Percentiles rank a stretch among this genome's conserved stretches.
phyloP scores from a whole-genome alignment of 2,329 filamentous ascomycete species.

The Penicillium hesseltinei region DNA sequence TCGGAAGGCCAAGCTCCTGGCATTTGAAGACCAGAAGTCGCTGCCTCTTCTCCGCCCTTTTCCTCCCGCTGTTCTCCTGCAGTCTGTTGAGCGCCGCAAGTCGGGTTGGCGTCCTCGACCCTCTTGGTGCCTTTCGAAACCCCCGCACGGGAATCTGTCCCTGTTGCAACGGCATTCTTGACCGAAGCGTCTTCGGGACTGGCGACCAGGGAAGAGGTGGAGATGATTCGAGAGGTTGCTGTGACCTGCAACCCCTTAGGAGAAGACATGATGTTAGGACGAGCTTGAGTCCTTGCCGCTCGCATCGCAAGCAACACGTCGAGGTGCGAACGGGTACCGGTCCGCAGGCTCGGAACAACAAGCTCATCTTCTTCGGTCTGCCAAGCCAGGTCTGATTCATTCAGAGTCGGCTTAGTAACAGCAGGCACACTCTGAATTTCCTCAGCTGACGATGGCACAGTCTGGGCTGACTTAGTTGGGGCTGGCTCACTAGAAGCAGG shows the following conservation, averaged over 20 bases:
- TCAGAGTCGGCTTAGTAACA: neutral
- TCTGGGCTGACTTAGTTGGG: neutral
- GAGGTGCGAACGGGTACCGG: neutral
- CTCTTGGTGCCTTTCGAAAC: conserved; percentile 3
- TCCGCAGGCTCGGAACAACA: neutral
- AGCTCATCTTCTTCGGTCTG: neutral
- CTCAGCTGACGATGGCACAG: neutral
- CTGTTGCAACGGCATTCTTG: conserved; percentile 1
- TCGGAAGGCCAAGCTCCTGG: neutral
- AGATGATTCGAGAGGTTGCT: neutral
- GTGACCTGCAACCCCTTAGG: neutral
- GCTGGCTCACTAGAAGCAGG: conserved; percentile 1
- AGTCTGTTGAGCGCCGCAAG: neutral
- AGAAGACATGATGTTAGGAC: neutral
- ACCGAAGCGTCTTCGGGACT: conserved; percentile 3
- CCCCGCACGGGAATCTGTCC: conserved; percentile 7
- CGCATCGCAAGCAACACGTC: neutral
- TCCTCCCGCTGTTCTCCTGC: neutral
- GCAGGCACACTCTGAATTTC: neutral
- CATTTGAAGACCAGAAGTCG: conserved; percentile 2
- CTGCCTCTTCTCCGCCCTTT: neutral
- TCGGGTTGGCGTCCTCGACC: neutral
- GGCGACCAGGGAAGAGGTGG: neutral
- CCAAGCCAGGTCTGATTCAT: neutral
- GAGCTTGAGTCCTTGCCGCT: neutral